Evolutionary conservation across 169 alveolate genomes (phyloP).

Genomic region (Cryptosporidium sp.): DNA sequence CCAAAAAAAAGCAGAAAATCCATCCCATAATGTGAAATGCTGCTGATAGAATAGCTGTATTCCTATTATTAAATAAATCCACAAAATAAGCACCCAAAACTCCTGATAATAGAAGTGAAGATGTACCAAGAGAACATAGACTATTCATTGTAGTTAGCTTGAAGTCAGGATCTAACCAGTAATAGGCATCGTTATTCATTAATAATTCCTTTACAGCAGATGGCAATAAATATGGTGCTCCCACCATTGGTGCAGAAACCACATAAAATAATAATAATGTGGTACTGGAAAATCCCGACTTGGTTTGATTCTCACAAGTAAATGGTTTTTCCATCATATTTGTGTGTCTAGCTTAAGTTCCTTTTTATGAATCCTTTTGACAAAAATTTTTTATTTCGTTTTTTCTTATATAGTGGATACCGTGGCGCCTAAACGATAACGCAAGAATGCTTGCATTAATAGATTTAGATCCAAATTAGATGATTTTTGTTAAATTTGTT

Average conservation of each 20-base stretch:
- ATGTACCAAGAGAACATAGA: slow-evolving; percentile 53
- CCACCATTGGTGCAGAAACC: slow-evolving; percentile 52
- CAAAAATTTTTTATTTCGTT: background rate
- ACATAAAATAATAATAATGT: slow-evolving; percentile 36
- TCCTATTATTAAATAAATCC: slow-evolving; percentile 32
- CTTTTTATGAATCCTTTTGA: background rate
- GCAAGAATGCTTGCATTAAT: slow-evolving; percentile 15
- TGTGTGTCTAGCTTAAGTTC: slow-evolving; percentile 2
- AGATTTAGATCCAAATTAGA: background rate
- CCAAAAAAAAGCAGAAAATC: slow-evolving; percentile 61
- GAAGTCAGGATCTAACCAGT: slow-evolving; percentile 20
- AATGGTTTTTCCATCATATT: slow-evolving; percentile 30
- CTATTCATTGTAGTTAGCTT: slow-evolving; percentile 45
- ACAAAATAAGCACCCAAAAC: slow-evolving; percentile 57
- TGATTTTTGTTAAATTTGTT: background rate
- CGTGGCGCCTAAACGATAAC: slow-evolving; percentile 55
- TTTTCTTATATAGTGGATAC: slow-evolving; percentile 42
- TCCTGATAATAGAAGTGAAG: slow-evolving; percentile 59
- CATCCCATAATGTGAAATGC: slow-evolving; percentile 57
- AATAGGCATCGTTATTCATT: slow-evolving; percentile 30
- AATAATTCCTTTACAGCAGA: slow-evolving; percentile 52
- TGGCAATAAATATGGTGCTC: slow-evolving; percentile 64
- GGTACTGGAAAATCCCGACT: slow-evolving; percentile 51
- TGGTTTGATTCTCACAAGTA: slow-evolving; percentile 54
- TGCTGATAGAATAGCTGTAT: slow-evolving; percentile 38